Base-by-base conservation (phyloP, 257 asterid species). In the Pogostemon cablin region DNA sequence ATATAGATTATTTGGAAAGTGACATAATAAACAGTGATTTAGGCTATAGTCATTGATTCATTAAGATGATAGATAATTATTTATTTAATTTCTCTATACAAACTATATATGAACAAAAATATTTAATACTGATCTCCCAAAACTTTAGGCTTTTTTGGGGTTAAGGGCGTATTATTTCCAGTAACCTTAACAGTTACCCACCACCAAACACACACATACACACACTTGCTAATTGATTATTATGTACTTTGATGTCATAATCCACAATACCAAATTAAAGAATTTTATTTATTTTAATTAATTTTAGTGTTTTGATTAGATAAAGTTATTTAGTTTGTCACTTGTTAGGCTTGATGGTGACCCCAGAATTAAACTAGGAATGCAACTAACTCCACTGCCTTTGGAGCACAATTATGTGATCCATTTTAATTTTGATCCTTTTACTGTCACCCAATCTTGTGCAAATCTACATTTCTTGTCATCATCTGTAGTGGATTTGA, bases 361-460 rank as follows among this genome's bases (percentile, higher is more conserved):
- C 75, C 73, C 41, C 60, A 78, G 1, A 61, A 69, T 70, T 73
- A 73, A 73, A 77, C 35, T 73, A 69, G 70, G 35, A 34, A 8
- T 20, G 11, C 66, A 65, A 77, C 81, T 66, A 77, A 77, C 80
- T 74, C 85, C 85, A 77, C 82, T 81, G 58, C 67, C 61, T 69
- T 81, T 81, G 85, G 82, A 81, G 78, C 77, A 65, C 73, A 42
- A 80, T 79, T 76, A 63, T 70, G 79, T 80, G 43, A 25, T 73
- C 69, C 63, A 38, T 75, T 49, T 53, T 53, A 25, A 25, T 67
- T 63, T 55, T 54, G 72, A 25, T 69, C 67, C 32, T 25, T 59
- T 32, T 50, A 72, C 48, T 76, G 73, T 80, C 63, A 44, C 74
- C 72, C 68, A 43, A 64, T 79, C 78, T 66, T 64, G 32, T 72